Percentiles rank a stretch among this genome's conserved stretches.
Evolutionary conservation across 2,329 filamentous ascomycete species (phyloP).

Genomic region (Phaeoacremonium minimum): DNA sequence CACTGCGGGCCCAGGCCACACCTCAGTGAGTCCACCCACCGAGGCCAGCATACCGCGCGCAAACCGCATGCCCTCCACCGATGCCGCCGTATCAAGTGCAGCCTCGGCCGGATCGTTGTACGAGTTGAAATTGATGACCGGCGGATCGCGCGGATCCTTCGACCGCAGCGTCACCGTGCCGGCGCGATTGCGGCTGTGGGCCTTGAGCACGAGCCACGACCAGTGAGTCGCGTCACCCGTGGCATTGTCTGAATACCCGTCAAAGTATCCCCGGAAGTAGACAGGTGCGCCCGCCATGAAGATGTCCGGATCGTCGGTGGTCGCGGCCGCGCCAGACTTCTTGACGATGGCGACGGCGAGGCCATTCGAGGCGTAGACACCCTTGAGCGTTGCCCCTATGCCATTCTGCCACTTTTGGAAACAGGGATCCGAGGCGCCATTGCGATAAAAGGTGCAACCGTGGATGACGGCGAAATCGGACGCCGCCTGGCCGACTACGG

Average conservation of each 20-base stretch:
- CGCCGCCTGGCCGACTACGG: slow-evolving; percentile 34
- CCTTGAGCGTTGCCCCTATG: slow-evolving; percentile 13
- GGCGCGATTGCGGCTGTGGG: slow-evolving; percentile 56
- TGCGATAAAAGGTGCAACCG: slow-evolving; percentile 27
- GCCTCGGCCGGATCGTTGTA: slow-evolving; percentile 47
- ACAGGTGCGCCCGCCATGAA: slow-evolving; percentile 33
- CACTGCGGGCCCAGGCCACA: neutral
- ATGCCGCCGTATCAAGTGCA: slow-evolving; percentile 44
- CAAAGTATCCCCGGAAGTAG: slow-evolving; percentile 34
- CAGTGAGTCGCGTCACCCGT: slow-evolving; percentile 31
- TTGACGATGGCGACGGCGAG: slow-evolving; percentile 23
- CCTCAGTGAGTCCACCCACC: slow-evolving; percentile 13
- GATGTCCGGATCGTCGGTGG: slow-evolving; percentile 23
- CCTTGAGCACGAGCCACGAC: slow-evolving; percentile 50
- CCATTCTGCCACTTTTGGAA: slow-evolving; percentile 16
- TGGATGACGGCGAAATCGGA: slow-evolving; percentile 29
- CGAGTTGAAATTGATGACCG: slow-evolving; percentile 60
- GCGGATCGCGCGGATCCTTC: slow-evolving; percentile 58
- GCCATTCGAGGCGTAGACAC: slow-evolving; percentile 27
- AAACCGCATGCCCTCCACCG: slow-evolving; percentile 51
- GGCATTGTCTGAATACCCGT: slow-evolving; percentile 25
- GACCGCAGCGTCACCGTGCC: slow-evolving; percentile 60
- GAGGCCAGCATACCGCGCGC: slow-evolving; percentile 35
- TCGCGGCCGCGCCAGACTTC: slow-evolving; percentile 16
- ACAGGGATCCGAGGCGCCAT: slow-evolving; percentile 27